Base-by-base conservation (phyloP, 148 eudicot genomes). In the Spergularia bocconei region DNA sequence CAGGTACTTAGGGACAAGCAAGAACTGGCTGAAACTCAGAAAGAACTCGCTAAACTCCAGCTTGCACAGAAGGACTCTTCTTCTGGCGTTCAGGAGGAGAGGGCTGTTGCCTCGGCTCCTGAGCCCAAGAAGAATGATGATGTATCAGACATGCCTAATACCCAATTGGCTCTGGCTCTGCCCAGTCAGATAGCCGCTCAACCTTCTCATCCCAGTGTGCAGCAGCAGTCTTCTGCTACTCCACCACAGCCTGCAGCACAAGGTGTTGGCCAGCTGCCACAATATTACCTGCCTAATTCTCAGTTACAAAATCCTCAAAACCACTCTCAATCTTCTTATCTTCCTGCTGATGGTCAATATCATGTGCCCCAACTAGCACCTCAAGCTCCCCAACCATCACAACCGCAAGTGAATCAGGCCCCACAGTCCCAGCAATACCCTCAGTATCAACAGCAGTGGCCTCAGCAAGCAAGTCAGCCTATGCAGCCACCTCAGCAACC, bases 1-100 rank as follows among this genome's bases (percentile, higher is more conserved):
- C 98, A 95, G 85, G 88, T 95, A 77, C 88, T 95, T 16, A 86
- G 98, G 86, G 98, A 95, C 82, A 95, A 95, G 70, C 98, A 95
- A 82, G 98, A 92, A 81, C 87, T 95, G 77, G 93, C 97, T 4
- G 98, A 95, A 56, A 83, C 98, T 33, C 98, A 95, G 68, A 92
- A 92, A 79, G 98, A 95, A 83, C 90, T 95, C 17, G 93, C 97
- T 38, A 92, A 90, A 78, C 93, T 95, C 69, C 98, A 95, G 78
- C 90, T 95, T 81, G 88, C 91, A 9, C 98, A 95, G 73, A 91
- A 88, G 75, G 97, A 85, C 36, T 85, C 98, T 7, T 80, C 91
- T 51, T 73, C 88, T n/a, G 51, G 71, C 13, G 29, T 64, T 51
- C 90, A 78, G 13, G 93, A 92, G 80, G 97, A 90, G 65, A 83